Conservation (phyloP, 192 early-diverging fungal genomes). For the Mortierella alpina region DNA sequence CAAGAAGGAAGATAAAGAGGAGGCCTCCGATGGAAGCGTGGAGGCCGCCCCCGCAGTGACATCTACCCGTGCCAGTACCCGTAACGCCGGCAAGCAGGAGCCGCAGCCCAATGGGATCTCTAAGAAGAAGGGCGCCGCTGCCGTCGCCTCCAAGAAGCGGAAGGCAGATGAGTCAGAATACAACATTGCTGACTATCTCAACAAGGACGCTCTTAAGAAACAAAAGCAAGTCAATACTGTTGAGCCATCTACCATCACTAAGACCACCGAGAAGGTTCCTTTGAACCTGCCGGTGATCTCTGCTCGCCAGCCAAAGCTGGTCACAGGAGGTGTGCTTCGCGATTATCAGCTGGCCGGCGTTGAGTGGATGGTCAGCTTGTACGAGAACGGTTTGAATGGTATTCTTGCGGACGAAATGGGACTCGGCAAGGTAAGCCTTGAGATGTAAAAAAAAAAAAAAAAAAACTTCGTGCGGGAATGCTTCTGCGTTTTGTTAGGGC, state of each 20-base stretch:
- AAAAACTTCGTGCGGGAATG: no score
- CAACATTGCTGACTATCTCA: conserved; percentile 62
- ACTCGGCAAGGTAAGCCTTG: conserved; percentile 73
- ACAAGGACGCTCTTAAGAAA: conserved; percentile 54
- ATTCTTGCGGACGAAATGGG: conserved; percentile 98
- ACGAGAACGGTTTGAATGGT: conserved; percentile 96
- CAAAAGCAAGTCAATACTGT: conserved; percentile 23
- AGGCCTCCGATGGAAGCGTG: conserved; percentile 8
- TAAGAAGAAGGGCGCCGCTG: conserved; percentile 9
- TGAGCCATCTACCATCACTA: neutral
- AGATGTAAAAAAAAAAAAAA: no score
- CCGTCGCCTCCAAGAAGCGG: conserved; percentile 56
- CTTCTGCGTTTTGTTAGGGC: no score
- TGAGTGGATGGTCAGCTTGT: conserved; percentile 95
- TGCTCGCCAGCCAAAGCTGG: conserved; percentile 79
- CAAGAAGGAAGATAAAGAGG: neutral
- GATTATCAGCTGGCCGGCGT: conserved; percentile 96
- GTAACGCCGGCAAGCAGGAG: neutral
- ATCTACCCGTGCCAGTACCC: neutral
- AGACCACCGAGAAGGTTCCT: no score
- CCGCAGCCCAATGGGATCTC: neutral
- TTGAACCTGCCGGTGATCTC: conserved; percentile 61
- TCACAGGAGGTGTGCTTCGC: conserved; percentile 87
- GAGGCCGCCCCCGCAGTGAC: neutral
- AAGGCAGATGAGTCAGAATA: conserved; percentile 61